Conservation (phyloP, 345 rosid species). For the Streptanthus diversifolius region DNA sequence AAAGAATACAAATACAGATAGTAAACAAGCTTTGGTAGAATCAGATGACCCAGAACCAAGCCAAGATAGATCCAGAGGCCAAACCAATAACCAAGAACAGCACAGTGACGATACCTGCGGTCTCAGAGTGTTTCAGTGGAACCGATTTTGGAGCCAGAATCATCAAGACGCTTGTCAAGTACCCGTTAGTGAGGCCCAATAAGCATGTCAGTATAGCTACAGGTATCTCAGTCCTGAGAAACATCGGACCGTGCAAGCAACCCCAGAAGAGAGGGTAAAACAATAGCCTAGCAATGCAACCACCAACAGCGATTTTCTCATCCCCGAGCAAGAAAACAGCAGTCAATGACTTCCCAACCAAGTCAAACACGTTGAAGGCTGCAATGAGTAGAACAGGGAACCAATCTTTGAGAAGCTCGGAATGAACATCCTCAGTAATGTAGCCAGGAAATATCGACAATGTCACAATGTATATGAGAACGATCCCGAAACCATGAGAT, state of each 20-base stretch:
- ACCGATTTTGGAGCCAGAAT: constrained; percentile 79
- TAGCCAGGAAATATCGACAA: constrained; percentile 87
- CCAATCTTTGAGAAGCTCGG: constrained; percentile 79
- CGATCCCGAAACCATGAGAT: constrained; percentile 71
- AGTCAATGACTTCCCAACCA: constrained; percentile 83
- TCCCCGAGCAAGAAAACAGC: constrained; percentile 57
- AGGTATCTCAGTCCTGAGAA: constrained; percentile 83
- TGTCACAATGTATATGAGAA: constrained; percentile 68
- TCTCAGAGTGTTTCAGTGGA: constrained; percentile 71
- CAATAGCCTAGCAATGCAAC: constrained; percentile 67
- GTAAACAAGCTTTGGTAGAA: constrained; percentile 19
- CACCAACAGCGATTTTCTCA: constrained; percentile 60
- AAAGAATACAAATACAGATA: constrained; percentile 30
- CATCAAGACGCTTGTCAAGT: constrained; percentile 82
- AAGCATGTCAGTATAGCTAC: constrained; percentile 68
- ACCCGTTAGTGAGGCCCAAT: constrained; percentile 83
- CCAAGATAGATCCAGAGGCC: constrained; percentile 61
- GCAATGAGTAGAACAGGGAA: constrained; percentile 69
- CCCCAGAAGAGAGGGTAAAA: constrained; percentile 82
- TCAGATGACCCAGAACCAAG: constrained; percentile 94
- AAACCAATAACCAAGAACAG: constrained; percentile 74
- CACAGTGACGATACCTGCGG: constrained; percentile 80
- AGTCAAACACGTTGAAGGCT: constrained; percentile 79
- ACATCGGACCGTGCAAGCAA: constrained; percentile 79
- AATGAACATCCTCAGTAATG: constrained; percentile 87